phyloP scores from a whole-genome alignment of 2,329 filamentous ascomycete species.

The Botryotinia calthae region DNA sequence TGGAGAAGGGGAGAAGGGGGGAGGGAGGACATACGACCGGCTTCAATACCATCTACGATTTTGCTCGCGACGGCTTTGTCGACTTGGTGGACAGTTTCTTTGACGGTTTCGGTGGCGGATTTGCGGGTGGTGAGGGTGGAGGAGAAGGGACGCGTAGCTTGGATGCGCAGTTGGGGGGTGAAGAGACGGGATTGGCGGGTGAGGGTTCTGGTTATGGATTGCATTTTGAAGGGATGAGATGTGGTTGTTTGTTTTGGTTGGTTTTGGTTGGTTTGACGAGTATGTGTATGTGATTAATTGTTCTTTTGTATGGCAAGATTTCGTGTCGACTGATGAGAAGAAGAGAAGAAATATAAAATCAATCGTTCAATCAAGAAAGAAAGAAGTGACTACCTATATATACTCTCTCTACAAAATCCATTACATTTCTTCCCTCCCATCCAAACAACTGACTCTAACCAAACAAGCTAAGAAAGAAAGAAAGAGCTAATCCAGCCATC shows the following conservation, averaged over 20 bases:
- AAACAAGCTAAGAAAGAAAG: too few relatives aligned
- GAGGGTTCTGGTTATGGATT: background rate
- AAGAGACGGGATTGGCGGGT: background rate
- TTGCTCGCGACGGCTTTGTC: slow-evolving; percentile 60
- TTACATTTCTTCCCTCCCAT: too few relatives aligned
- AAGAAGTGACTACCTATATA: too few relatives aligned
- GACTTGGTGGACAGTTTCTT: slow-evolving; percentile 58
- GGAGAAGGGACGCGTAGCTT: background rate
- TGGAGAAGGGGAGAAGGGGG: background rate
- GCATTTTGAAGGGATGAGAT: background rate
- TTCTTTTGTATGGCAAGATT: background rate
- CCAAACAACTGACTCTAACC: too few relatives aligned
- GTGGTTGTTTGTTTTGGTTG: background rate
- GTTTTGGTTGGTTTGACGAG: background rate
- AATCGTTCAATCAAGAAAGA: too few relatives aligned
- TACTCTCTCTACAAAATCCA: too few relatives aligned
- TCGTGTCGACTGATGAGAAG: too few relatives aligned
- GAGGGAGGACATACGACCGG: slow-evolving; percentile 48
- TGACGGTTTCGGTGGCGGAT: slow-evolving; percentile 34
- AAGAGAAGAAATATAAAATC: too few relatives aligned
- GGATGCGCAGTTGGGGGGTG: background rate
- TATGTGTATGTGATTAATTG: background rate
- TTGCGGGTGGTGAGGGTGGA: background rate
- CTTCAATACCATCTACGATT: slow-evolving; percentile 59
- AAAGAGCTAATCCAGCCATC: too few relatives aligned